A percentile compares a stretch with the other conserved stretches of the same genome.
phyloP scores from a whole-genome alignment of 768 basidiomycete species.

The Termitomyces eurrhizus region DNA sequence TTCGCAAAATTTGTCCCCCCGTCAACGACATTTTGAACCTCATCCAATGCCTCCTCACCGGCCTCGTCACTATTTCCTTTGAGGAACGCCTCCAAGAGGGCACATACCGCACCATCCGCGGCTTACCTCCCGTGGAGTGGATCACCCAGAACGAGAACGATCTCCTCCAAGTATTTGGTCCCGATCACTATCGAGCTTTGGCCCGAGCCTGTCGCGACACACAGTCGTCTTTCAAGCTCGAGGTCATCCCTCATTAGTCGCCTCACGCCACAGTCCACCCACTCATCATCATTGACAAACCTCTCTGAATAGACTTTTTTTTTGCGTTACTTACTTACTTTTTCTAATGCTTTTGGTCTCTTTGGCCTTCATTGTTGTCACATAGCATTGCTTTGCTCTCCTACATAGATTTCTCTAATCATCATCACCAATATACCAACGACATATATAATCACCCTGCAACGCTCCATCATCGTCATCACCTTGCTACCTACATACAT shows the following conservation, averaged over 20 bases:
- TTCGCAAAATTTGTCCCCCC: constrained; percentile 63
- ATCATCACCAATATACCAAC: constrained; percentile 20
- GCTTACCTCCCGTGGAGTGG: constrained; percentile 76
- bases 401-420: constrained; percentile 14
- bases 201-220: constrained; percentile 72
- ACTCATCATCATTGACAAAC: constrained; percentile 10
- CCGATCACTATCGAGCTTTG: constrained; percentile 64
- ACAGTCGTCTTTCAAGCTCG: constrained; percentile 69
- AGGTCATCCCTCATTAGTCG: constrained; percentile 42
- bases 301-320: neutral
- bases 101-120: constrained; percentile 70
- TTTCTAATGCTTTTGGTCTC: constrained; percentile 30
- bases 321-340: constrained; percentile 13
- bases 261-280: neutral
- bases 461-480: constrained; percentile 16
- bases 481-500: constrained; percentile 8
- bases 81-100: constrained; percentile 74
- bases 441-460: constrained; percentile 21
- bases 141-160: constrained; percentile 62
- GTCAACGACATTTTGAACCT: constrained; percentile 68
- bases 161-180: constrained; percentile 73
- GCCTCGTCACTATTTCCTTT: constrained; percentile 66
- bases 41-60: constrained; percentile 70
- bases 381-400: constrained; percentile 26
- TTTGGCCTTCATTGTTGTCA: constrained; percentile 28